Percentiles rank a stretch among this genome's conserved stretches.
Conservation (phyloP, 2,329 filamentous ascomycete species). For the Sporothrix schenckii region DNA sequence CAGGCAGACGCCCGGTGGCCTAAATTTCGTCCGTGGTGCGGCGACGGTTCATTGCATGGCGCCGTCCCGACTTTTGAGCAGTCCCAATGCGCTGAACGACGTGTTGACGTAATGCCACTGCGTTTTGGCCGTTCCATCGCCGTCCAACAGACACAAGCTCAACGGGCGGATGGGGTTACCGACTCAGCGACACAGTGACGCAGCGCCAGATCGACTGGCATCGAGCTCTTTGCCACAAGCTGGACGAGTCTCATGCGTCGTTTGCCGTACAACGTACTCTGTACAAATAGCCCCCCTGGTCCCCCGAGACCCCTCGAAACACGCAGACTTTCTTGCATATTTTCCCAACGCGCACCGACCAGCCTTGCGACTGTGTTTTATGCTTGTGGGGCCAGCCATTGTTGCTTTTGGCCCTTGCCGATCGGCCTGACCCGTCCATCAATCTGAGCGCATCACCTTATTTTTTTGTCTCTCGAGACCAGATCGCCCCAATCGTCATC, state of each 20-base stretch:
- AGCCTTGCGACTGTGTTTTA: neutral
- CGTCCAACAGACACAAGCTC: neutral
- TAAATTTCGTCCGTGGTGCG: too few species aligned
- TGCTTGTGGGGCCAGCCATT: too few species aligned
- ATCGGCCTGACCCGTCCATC: neutral
- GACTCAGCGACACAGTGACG: neutral
- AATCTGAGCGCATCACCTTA: neutral
- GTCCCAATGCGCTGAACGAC: too few species aligned
- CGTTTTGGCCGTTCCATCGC: too few species aligned
- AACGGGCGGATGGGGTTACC: neutral
- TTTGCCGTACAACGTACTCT: too few species aligned
- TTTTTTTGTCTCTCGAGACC: too few species aligned
- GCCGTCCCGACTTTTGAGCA: too few species aligned
- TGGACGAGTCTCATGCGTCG: too few species aligned
- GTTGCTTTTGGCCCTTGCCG: too few species aligned
- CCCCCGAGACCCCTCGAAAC: conserved; percentile 9
- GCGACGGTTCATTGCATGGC: too few species aligned
- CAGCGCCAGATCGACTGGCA: neutral
- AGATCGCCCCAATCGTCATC: neutral
- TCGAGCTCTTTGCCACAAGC: neutral
- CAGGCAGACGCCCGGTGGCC: too few species aligned
- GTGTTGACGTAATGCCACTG: too few species aligned
- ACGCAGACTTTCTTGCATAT: neutral
- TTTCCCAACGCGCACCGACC: conserved; percentile 3
- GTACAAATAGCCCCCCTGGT: neutral